Evolutionary conservation across 176 grass and related monocot genomes (phyloP), one percentile per base, ranked within the genome.

Genomic region (Zizania latifolia): DNA sequence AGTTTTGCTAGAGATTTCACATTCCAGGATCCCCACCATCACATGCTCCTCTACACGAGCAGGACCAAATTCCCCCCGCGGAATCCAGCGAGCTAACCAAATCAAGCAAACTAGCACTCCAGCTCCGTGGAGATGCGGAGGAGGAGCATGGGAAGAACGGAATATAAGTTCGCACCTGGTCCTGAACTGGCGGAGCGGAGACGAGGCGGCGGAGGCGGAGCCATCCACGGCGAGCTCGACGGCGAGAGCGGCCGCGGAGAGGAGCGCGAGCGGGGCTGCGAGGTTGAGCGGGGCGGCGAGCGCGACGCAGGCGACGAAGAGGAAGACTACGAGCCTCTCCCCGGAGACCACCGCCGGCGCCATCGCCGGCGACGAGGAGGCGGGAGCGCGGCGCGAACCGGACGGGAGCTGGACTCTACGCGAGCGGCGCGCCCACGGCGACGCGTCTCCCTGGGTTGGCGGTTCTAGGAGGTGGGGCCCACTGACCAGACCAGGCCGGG

Each of bases 291-390:
- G 94, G 23, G 74, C 91, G 30, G 76, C 79, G 48, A 87, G 75
- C 29, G 86, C 83, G 13, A 98, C 94, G 58, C 84, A 84, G 13
- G 85, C 88, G 46, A 86, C 86, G 84, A 98, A 98, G 46, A 98
- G 78, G 75, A 93, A 76, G 26, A 98, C 89, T 59, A 98, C 88
- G 41, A 81, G 75, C 8, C 91, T 81, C 91, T 98, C 94, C 33
- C 94, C 94, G 54, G 81, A 78, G 88, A 83, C 16, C 46, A 88
- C 46, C 58, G 87, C 29, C 29, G 71, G 15, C 23, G 70, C 17
- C 70, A 65, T 59, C 11, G 63, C 3, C 63, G 51, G 6, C 6
- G 63, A 6, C 0, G 77, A 7, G 35, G 6, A 2, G 64, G 50
- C 22, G 38, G 16, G 4, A 24, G 73, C 65, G 14, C 14, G 1